phyloP scores from a whole-genome alignment of 1,284 basidiomycete genomes.

The Trichosporon faecale region DNA sequence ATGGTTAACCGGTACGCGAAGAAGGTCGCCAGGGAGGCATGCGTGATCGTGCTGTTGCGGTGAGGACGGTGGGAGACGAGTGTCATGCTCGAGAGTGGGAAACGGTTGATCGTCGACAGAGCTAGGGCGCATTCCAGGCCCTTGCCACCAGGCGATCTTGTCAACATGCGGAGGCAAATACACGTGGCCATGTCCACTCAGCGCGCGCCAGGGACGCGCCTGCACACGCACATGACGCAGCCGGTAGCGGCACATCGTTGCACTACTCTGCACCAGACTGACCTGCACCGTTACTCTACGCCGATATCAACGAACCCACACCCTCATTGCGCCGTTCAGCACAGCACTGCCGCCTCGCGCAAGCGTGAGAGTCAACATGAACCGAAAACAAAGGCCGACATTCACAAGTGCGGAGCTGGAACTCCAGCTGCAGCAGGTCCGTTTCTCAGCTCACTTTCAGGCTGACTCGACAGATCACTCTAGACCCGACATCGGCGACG shows the following conservation, averaged over 20 bases:
- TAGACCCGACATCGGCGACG: conserved; percentile 43
- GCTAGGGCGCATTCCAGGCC: neutral
- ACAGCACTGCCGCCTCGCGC: neutral
- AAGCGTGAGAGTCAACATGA: conserved; percentile 31
- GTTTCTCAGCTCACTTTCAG: neutral
- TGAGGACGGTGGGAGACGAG: neutral
- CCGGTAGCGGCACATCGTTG: neutral
- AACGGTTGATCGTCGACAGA: neutral
- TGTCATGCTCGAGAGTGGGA: conserved; percentile 1
- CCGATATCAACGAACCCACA: neutral
- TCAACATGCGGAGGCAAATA: neutral
- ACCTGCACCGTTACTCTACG: neutral
- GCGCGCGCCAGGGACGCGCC: neutral
- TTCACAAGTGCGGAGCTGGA: conserved; percentile 51
- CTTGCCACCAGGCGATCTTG: neutral
- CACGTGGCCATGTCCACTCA: neutral
- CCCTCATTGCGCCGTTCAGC: neutral
- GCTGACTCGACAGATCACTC: conserved; percentile 39
- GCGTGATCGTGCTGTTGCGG: neutral
- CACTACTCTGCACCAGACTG: too few relatives aligned
- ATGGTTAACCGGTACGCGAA: neutral
- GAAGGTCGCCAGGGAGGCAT: neutral
- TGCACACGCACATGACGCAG: conserved; percentile 1
- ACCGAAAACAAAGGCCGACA: conserved; percentile 43
- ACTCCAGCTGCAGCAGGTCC: conserved; percentile 50